A percentile compares a stretch with the other conserved stretches of the same genome.
Evolutionary conservation across 169 alveolate species (phyloP).

Genomic region (Cyclospora cayetanensis): DNA sequence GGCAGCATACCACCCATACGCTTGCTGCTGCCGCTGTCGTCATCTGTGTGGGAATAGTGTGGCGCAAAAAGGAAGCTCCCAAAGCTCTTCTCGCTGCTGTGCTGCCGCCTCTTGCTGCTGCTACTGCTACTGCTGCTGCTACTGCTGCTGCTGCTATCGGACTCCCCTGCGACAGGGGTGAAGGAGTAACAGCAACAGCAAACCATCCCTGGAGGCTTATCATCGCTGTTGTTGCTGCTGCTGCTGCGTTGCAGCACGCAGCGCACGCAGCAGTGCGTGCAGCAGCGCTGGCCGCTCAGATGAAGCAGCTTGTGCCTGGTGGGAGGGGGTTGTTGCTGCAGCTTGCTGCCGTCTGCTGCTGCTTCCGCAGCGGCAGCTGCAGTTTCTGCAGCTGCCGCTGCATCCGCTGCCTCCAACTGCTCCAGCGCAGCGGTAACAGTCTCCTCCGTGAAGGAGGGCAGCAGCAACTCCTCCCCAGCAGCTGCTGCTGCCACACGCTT

Average conservation of each 20-base stretch:
- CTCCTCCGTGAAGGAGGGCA: neutral
- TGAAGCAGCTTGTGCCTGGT: neutral
- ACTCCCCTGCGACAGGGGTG: constrained; percentile 3
- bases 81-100: neutral
- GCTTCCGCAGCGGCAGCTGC: neutral
- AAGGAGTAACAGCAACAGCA: constrained; percentile 9
- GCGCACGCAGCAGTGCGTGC: neutral
- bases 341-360: neutral
- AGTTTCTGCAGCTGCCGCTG: neutral
- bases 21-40: neutral
- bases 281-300: neutral
- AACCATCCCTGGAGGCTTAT: neutral
- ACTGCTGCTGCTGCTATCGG: constrained; percentile 15
- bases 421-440: neutral
- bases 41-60: neutral
- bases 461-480: neutral
- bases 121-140: constrained; percentile 30
- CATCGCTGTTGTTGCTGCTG: neutral
- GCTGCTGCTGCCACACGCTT: neutral
- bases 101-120: constrained; percentile 40
- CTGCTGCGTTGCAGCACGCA: neutral
- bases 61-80: neutral
- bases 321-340: neutral
- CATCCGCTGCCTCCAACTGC: neutral
- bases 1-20: neutral